A percentile compares a stretch with the other conserved stretches of the same genome.
phyloP scores from a whole-genome alignment of 345 rosid genomes.

The Anastatica hierochuntica region DNA sequence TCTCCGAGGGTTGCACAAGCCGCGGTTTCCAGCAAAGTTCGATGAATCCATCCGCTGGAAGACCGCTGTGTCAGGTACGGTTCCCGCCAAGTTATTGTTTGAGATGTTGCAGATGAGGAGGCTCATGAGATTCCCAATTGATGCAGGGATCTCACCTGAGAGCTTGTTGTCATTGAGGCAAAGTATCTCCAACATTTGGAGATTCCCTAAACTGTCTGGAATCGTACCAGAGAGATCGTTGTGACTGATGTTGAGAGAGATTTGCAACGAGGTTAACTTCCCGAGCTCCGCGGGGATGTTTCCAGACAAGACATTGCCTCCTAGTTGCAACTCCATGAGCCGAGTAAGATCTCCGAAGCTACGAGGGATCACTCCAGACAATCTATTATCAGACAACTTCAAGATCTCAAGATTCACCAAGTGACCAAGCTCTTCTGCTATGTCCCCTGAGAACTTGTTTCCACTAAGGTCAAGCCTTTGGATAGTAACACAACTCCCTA shows the following conservation, averaged over 20 bases:
- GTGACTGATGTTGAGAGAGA: slow-evolving; percentile 71
- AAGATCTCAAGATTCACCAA: slow-evolving; percentile 65
- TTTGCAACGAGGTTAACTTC: slow-evolving; percentile 58
- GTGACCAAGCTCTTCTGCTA: slow-evolving; percentile 57
- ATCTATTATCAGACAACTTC: slow-evolving; percentile 60
- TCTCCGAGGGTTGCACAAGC: slow-evolving; percentile 40
- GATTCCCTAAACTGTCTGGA: slow-evolving; percentile 58
- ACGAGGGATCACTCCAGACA: slow-evolving; percentile 47
- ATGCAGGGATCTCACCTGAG: slow-evolving; percentile 54
- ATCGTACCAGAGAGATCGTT: slow-evolving; percentile 56
- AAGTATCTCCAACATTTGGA: slow-evolving; percentile 64
- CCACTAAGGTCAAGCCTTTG: slow-evolving; percentile 86
- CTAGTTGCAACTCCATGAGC: slow-evolving; percentile 77
- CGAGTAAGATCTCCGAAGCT: slow-evolving; percentile 51
- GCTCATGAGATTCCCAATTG: slow-evolving; percentile 61
- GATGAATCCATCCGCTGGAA: slow-evolving; percentile 58
- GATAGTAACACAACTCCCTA: slow-evolving; percentile 54
- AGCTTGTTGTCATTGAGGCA: slow-evolving; percentile 66
- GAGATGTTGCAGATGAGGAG: slow-evolving; percentile 75
- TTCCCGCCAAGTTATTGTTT: slow-evolving; percentile 57
- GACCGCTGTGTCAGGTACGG: slow-evolving; percentile 45
- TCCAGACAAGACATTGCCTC: slow-evolving; percentile 61
- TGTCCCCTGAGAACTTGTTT: slow-evolving; percentile 42
- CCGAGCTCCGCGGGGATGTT: slow-evolving; percentile 56
- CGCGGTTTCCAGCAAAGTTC: slow-evolving; percentile 58